phyloP scores from a whole-genome alignment of 768 basidiomycete species.

The Chalciporus pseudorubinellus region DNA sequence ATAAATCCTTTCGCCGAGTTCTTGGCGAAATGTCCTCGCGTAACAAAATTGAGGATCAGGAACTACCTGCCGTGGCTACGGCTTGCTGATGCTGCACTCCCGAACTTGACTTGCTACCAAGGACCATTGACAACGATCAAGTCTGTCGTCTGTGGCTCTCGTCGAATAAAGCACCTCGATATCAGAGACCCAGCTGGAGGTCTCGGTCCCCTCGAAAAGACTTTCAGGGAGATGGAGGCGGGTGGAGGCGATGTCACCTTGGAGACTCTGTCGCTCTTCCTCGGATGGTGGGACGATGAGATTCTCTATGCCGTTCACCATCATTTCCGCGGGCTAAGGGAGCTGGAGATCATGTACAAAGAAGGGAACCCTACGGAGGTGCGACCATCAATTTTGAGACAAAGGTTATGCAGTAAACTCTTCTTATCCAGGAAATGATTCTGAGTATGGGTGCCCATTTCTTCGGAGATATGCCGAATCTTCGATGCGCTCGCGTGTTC shows the following conservation, averaged over 20 bases:
- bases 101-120: slow-evolving; percentile 18
- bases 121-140: slow-evolving; percentile 29
- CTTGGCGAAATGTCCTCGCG: slow-evolving; percentile 21
- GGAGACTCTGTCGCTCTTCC: slow-evolving; percentile 33
- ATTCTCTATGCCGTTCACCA: slow-evolving; percentile 41
- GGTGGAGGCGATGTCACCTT: slow-evolving; percentile 18
- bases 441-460: slow-evolving; percentile 45
- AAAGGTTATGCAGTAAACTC: too few relatives aligned
- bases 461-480: slow-evolving; percentile 33
- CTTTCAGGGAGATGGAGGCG: slow-evolving; percentile 26
- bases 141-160: slow-evolving; percentile 19
- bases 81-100: slow-evolving; percentile 19
- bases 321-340: slow-evolving; percentile 36
- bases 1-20: slow-evolving; percentile 27
- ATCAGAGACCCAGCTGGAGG: slow-evolving; percentile 25
- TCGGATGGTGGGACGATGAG: slow-evolving; percentile 47
- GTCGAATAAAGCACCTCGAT: slow-evolving; percentile 21
- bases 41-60: slow-evolving; percentile 21
- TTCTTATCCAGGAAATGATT: slow-evolving; percentile 32
- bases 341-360: slow-evolving; percentile 41
- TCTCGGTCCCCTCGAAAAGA: slow-evolving; percentile 22
- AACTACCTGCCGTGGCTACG: slow-evolving; percentile 29
- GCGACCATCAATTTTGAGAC: slow-evolving; percentile 6
- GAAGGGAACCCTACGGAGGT: slow-evolving; percentile 42
- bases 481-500: slow-evolving; percentile 42